Evolutionary conservation across 148 eudicot species (phyloP), one percentile per base, ranked within the genome.

Genomic region (Rhododendron ferrugineum): DNA sequence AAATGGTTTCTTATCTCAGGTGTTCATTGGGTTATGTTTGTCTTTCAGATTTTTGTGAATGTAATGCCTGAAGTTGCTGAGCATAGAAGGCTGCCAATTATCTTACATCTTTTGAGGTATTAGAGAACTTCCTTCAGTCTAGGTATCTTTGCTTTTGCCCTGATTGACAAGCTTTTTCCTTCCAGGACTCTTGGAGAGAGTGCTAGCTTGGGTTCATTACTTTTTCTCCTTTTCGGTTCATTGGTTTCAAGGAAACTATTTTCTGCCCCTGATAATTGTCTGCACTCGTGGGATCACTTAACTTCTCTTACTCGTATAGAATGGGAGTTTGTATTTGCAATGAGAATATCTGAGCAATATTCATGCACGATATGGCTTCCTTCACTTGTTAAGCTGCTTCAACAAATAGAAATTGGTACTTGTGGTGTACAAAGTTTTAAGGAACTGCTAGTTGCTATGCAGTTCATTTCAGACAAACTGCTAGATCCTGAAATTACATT

Each of bases 311-410:
- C 87, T 78, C 89, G 78, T 85, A 84, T 83, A 78, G 90, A 91
- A 85, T 97, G 99, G 99, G 99, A 97, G 89, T 95, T 89, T 54
- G 81, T 68, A 54, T 94, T 97, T 89, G 94, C 98, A 49, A 58
- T 87, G 81, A 91, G 89, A 88, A 80, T 95, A 78, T 91, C 92
- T 86, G 91, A 91, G 86, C 98, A 97, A 83, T 94, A 93, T 87
- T 88, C 98, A 11, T 90, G 98, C 89, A 85, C 78, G 86, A 92
- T 92, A 85, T 97, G 99, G 98, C 95, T 97, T 88, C 98, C 98
- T 22, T 92, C 99, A 7, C 88, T 97, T 72, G 91, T 94, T 73
- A 81, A 88, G 79, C 78, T 94, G 85, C 95, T 97, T 83, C 89
- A 89, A 84, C 89, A 90, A 75, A 80, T 91, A 81, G 91, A 91